Evolutionary conservation across 371 early-diverging fungal genomes (phyloP), one percentile per base, ranked within the genome.

Genomic region (Rhizopus microsporus): DNA sequence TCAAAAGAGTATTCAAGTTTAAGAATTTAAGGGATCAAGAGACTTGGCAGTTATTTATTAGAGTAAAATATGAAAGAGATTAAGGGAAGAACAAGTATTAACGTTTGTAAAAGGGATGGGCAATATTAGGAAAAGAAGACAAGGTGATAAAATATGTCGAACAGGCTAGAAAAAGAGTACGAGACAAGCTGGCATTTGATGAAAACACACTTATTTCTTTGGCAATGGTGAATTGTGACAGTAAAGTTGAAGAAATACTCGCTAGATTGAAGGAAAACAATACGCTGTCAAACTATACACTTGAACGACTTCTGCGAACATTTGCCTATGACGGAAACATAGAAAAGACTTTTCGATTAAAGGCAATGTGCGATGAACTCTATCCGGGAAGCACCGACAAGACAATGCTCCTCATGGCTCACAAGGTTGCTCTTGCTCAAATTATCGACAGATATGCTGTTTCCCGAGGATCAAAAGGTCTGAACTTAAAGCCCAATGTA

Each of bases 21-120:
- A 45, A 60, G 1, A 42, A 51, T 9, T 15, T 77, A 15, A 31
- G 52, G 10, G 69, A 73, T 62, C 53, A 59, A 32, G 42, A 48
- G 0, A 42, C 62, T 13, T 69, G 71, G 71, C 63, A 63, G 51
- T 23, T 77, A 3, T 56, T 77, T 44, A 63, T 74, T 35, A 59
- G 69, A 54, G 77, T 73, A 73, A 64, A 9, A 23, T 16, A 31
- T 2, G 16, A 43, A 17, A 15, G 32, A 17, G 43, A 7, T 34
- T 34, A n/a, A 5, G 32, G 43, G 4, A 35, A 16, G 7, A 43
- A 42, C 31, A 5, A 31, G 5, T 29, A 39, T 13, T 43, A 33
- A 29, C n/a, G 7, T 33, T 47, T 16, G 29, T 43, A 10, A 37
- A 51, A 72, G 72, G 59, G 59, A 8, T 56, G 68, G 52, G 73